Evolutionary conservation across 768 basidiomycete genomes (phyloP).

Genomic region (Filobasidium floriforme): DNA sequence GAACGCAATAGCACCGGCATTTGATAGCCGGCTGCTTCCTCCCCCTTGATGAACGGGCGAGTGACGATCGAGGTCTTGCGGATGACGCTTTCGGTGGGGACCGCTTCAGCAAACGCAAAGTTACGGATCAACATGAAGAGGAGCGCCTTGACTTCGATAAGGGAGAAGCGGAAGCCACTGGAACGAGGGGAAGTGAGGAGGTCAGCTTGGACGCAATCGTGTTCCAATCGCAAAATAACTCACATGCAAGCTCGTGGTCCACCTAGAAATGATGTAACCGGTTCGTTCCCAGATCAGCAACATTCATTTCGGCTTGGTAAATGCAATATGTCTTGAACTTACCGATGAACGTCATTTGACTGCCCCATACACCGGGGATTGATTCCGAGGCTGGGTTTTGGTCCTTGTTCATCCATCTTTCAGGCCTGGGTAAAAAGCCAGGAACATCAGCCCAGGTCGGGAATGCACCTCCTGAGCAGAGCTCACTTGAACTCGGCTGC

Average conservation of each 20-base stretch:
- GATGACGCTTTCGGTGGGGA: slow-evolving; percentile 35
- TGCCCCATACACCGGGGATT: slow-evolving; percentile 43
- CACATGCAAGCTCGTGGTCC: slow-evolving; percentile 38
- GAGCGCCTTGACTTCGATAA: slow-evolving; percentile 44
- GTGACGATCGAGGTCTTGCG: slow-evolving; percentile 42
- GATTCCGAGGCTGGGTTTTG: slow-evolving; percentile 5
- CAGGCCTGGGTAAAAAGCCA: slow-evolving; percentile 18
- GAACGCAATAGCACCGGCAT: no score
- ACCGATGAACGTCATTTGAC: slow-evolving; percentile 41
- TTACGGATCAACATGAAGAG: slow-evolving; percentile 41
- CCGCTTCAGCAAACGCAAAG: slow-evolving; percentile 39
- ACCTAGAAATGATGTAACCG: slow-evolving; percentile 23
- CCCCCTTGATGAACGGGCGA: slow-evolving; percentile 30
- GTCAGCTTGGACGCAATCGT: neutral
- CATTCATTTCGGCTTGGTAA: no score
- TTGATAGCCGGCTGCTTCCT: no score
- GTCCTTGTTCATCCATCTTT: slow-evolving; percentile 23
- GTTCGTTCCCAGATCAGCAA: neutral
- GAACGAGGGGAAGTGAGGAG: slow-evolving; percentile 6
- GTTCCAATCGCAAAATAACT: neutral
- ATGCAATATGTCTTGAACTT: neutral
- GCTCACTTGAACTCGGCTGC: slow-evolving; percentile 38
- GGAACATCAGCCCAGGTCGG: slow-evolving; percentile 17
- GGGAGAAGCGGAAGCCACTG: slow-evolving; percentile 45
- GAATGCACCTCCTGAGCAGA: neutral